These are phyloP conservation scores for Psilocybe cubensis DNA, from an alignment of 768 basidiomycete species.

Conservation along the genomic window DNA sequence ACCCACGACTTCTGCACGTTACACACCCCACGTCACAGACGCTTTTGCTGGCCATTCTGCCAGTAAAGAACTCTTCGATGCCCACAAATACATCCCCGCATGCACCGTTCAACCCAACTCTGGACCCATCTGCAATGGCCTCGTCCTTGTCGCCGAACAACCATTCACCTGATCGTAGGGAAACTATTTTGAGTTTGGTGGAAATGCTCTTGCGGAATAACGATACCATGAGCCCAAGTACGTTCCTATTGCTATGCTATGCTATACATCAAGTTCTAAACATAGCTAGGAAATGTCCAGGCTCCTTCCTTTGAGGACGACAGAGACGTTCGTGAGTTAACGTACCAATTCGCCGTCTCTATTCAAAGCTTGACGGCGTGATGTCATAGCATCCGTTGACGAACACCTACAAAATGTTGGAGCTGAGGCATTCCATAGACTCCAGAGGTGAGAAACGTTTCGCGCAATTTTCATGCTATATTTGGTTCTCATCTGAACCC, in stretches of 20 bases:
- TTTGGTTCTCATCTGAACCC: neutral
- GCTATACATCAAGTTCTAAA: neutral
- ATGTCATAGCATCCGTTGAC: conserved; percentile 57
- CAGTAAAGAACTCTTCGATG: conserved; percentile 1
- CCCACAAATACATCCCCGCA: conserved; percentile 7
- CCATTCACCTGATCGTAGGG: conserved; percentile 40
- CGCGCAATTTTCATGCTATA: neutral
- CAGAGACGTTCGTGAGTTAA: conserved; percentile 69
- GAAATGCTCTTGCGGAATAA: conserved; percentile 50
- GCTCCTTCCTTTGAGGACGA: conserved; percentile 64
- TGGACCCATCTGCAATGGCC: conserved; percentile 20
- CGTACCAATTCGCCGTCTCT: too few species aligned
- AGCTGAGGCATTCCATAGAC: conserved; percentile 64
- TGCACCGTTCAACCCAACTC: conserved; percentile 13
- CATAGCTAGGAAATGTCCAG: conserved; percentile 36
- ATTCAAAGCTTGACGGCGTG: neutral
- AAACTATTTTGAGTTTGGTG: conserved; percentile 53
- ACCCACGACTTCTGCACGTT: neutral
- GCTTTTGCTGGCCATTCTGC: neutral
- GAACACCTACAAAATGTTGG: conserved; percentile 72
- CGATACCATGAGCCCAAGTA: conserved; percentile 34
- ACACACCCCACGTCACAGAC: neutral
- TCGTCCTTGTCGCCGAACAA: conserved; percentile 15
- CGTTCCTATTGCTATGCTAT: conserved; percentile 9
- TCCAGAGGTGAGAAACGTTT: conserved; percentile 52